Conservation (phyloP, 2,329 filamentous ascomycete genomes). For the Ceratocystis alfenasii region DNA sequence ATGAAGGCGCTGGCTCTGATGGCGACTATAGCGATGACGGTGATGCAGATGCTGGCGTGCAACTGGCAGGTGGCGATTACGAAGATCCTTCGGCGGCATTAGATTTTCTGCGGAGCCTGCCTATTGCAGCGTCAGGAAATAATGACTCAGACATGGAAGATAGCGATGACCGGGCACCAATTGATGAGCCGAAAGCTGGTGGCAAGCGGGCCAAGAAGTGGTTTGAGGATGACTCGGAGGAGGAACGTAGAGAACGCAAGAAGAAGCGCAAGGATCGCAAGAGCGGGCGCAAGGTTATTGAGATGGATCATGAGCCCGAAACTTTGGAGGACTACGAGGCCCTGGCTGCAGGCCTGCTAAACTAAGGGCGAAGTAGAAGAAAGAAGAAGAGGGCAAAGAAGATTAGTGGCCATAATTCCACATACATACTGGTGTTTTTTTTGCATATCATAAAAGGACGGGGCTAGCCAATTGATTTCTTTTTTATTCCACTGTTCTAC, state of each 20-base stretch:
- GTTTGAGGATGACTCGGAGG: conserved; percentile 52
- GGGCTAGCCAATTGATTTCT: conserved; percentile 17
- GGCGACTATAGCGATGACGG: conserved; percentile 5
- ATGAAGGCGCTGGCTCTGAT: conserved; percentile 21
- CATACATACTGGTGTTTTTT: conserved; percentile 24
- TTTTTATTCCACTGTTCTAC: neutral
- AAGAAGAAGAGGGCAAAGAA: neutral
- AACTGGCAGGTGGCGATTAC: conserved; percentile 31
- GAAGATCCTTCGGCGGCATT: conserved; percentile 43
- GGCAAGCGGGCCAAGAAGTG: conserved; percentile 65
- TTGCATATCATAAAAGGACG: conserved; percentile 22
- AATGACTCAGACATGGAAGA: conserved; percentile 29
- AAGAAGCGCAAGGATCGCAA: conserved; percentile 34
- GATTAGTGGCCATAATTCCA: conserved; percentile 22
- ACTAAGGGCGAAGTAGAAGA: conserved; percentile 27
- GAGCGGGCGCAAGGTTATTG: conserved; percentile 45
- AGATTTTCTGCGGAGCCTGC: conserved; percentile 46
- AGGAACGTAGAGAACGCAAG: conserved; percentile 25
- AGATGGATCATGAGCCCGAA: conserved; percentile 57
- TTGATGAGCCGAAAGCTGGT: conserved; percentile 23
- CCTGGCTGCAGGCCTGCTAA: conserved; percentile 60
- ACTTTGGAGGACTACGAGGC: conserved; percentile 70
- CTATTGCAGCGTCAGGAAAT: conserved; percentile 33
- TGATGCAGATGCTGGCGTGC: conserved; percentile 22
- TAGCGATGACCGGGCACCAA: conserved; percentile 31